phyloP scores from a whole-genome alignment of 208 protist species.

The Acanthamoeba culbertsoni region DNA sequence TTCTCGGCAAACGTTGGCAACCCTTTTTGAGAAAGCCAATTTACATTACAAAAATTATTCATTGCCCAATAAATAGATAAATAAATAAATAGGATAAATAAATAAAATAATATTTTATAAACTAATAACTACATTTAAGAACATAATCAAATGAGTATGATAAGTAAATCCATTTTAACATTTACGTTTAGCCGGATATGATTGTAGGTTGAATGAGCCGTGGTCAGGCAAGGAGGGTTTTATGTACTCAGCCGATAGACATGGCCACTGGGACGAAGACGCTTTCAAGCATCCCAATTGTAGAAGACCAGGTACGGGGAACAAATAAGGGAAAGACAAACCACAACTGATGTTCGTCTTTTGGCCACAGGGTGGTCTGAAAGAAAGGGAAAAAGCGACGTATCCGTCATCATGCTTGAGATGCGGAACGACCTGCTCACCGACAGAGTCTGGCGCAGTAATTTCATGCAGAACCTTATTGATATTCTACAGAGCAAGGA shows the following conservation, averaged over 20 bases:
- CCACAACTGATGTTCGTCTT: not conserved
- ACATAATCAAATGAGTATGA: not conserved
- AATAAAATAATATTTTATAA: not conserved
- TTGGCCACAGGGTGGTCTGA: not conserved
- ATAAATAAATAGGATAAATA: not conserved
- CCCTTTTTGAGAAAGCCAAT: not conserved
- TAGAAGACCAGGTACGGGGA: not conserved
- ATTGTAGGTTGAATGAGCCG: constrained; percentile 16
- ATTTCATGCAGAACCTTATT: not conserved
- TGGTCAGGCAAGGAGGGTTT: constrained; percentile 49
- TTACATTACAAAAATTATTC: not conserved
- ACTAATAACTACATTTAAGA: not conserved
- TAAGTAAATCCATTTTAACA: not conserved
- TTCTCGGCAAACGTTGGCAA: not conserved
- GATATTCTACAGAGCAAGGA: not conserved
- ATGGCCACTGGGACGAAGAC: not conserved
- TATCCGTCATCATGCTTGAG: not conserved
- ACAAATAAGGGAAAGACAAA: too few relatives aligned
- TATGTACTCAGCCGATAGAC: constrained; percentile 29
- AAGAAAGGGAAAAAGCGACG: not conserved
- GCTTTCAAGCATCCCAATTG: not conserved
- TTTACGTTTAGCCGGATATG: not conserved
- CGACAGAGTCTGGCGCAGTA: not conserved
- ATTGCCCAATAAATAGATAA: too few relatives aligned
- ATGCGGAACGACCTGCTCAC: constrained; percentile 14